phyloP scores from a whole-genome alignment of 2,329 filamentous ascomycete genomes.

The Phyllosticta ampelicida region DNA sequence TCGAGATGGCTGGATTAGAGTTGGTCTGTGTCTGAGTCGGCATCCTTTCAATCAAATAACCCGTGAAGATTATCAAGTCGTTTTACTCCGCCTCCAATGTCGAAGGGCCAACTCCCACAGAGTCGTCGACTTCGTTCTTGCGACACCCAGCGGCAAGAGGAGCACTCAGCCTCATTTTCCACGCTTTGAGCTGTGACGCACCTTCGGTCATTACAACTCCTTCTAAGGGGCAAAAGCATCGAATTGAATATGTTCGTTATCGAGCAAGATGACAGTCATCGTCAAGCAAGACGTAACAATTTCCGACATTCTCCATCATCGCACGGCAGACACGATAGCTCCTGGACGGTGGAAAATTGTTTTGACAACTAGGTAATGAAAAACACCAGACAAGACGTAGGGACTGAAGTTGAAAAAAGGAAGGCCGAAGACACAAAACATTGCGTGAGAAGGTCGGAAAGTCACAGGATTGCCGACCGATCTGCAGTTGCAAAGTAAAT shows the following conservation, averaged over 20 bases:
- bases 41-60: background rate
- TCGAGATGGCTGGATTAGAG: background rate
- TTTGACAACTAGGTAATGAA: background rate
- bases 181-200: background rate
- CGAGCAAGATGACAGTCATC: too few relatives aligned
- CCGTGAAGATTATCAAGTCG: background rate
- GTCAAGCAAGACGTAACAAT: too few relatives aligned
- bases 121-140: background rate
- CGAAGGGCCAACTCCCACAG: too few relatives aligned
- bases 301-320: too few relatives aligned
- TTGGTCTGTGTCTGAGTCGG: background rate
- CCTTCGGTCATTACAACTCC: background rate
- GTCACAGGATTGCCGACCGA: background rate
- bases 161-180: background rate
- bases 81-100: background rate
- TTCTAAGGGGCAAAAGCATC: background rate
- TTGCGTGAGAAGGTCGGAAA: background rate
- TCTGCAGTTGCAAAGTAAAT: background rate
- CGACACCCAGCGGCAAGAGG: background rate
- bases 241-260: background rate
- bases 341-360: background rate
- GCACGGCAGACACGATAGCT: too few relatives aligned
- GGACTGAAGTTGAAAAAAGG: background rate
- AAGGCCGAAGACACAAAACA: background rate
- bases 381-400: background rate